Evolutionary conservation across 306 rosid species (phyloP).

Genomic region (Medicago lupulina): DNA sequence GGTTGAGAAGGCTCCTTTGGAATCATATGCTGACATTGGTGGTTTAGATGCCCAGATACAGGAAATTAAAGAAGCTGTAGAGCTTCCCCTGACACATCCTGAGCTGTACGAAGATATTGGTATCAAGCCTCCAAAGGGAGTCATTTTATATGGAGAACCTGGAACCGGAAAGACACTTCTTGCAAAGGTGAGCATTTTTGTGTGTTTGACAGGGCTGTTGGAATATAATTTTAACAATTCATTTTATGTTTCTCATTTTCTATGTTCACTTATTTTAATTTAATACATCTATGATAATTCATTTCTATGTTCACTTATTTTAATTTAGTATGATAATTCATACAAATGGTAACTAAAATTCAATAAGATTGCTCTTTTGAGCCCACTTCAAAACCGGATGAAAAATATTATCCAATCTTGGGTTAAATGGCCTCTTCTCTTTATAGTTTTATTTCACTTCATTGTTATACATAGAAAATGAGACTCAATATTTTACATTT

Average conservation of each 20-base stretch:
- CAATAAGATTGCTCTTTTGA: too few species aligned
- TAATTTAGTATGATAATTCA: too few species aligned
- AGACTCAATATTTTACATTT: neutral
- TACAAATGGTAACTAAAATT: too few species aligned
- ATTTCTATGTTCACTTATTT: too few species aligned
- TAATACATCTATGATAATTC: too few species aligned
- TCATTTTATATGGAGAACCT: constrained; percentile 90
- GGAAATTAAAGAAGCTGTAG: constrained; percentile 99
- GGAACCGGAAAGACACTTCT: constrained; percentile 99
- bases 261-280: too few species aligned
- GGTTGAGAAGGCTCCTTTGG: constrained; percentile 98
- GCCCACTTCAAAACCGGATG: too few species aligned
- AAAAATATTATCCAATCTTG: too few species aligned
- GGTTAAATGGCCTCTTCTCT: too few species aligned
- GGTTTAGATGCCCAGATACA: constrained; percentile 98
- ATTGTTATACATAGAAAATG: too few species aligned
- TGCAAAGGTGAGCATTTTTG: constrained; percentile 70
- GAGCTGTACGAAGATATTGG: constrained; percentile 97
- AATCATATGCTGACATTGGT: constrained; percentile 98
- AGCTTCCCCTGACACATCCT: constrained; percentile 97
- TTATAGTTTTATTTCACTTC: too few species aligned
- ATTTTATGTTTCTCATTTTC: constrained; percentile 6
- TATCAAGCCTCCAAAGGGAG: constrained; percentile 98
- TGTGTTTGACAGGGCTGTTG: constrained; percentile 22
- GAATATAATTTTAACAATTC: neutral